phyloP scores from a whole-genome alignment of 1,139 yeast species.

The Taiozyma sp. region DNA sequence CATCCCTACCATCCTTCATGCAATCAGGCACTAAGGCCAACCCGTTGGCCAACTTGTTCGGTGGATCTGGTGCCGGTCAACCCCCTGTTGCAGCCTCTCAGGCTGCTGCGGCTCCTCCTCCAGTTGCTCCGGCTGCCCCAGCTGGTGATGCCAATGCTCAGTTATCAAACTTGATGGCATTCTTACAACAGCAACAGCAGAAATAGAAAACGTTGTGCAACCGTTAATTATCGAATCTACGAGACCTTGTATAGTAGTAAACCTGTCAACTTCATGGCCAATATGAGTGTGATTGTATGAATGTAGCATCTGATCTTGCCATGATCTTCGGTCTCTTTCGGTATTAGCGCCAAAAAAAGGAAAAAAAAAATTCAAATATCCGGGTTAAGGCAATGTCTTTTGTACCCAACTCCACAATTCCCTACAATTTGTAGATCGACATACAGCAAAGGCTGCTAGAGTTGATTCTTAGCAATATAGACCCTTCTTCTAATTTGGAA shows the following conservation, averaged over 20 bases:
- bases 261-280: not conserved
- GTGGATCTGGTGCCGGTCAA: constrained; percentile 15
- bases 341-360: too few species aligned
- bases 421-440: not conserved
- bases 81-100: constrained; percentile 24
- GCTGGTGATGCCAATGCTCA: constrained; percentile 32
- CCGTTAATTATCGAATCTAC: not conserved
- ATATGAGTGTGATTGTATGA: not conserved
- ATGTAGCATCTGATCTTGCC: too few species aligned
- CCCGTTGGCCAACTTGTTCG: constrained; percentile 47
- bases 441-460: not conserved
- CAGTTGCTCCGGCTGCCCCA: constrained; percentile 24
- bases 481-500: not conserved
- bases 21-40: constrained; percentile 30
- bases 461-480: too few species aligned
- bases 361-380: not conserved
- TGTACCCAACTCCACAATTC: not conserved
- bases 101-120: constrained; percentile 23
- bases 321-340: too few species aligned
- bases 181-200: constrained; percentile 31
- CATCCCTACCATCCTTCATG: constrained; percentile 23
- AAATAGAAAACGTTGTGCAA: not conserved
- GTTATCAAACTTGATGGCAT: constrained; percentile 33
- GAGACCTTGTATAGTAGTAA: not conserved
- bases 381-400: not conserved